Evolutionary conservation across 2,329 filamentous ascomycete genomes (phyloP), one percentile per base, ranked within the genome.

Genomic region (Clathrospora elynae): DNA sequence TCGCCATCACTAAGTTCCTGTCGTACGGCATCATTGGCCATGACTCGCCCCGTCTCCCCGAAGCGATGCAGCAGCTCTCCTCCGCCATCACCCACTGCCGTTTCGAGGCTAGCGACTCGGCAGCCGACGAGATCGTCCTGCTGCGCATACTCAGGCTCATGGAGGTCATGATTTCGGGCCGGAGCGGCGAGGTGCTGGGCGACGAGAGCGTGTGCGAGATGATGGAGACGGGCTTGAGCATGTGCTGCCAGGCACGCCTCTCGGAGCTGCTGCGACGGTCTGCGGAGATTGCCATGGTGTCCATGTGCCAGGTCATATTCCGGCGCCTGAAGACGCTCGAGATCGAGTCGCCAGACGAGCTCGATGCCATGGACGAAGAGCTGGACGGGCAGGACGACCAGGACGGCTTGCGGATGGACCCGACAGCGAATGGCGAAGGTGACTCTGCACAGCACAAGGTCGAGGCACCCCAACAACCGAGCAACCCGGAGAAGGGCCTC

Each of bases 281-380:
- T 13, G 93, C 93, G 2, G 93, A 99, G 71, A 93, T 95, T 64
- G 87, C 90, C 40, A 96, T 99, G 91, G 89, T 97, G 31, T 89
- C 90, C 56, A 99, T 99, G 93, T 97, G 93, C 66, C 93, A 99
- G 72, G 90, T 96, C 55, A 96, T 99, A 61, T 99, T 99, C 67
- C 88, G 91, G 70, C 85, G 95, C 47, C 75, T 99, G 37, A 96
- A 95, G 69, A 85, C 91, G 53, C 75, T 97, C 6, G 89, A 95
- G 59, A 79, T 88, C 32, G 86, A 91, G 64, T 81, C 84, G 14
- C 83, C 83, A 9, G 81, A 86, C 24, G 83, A 87, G 49, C 72
- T 81, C 5, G 81, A 85, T 23, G 80, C 80, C 3, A 71, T 88
- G 42, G 86, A 90, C 42, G 81, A 81, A 56, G 78, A 81, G 62